Base-by-base conservation (phyloP, 2,329 filamentous ascomycete genomes). In the Sporothrix globosa region DNA sequence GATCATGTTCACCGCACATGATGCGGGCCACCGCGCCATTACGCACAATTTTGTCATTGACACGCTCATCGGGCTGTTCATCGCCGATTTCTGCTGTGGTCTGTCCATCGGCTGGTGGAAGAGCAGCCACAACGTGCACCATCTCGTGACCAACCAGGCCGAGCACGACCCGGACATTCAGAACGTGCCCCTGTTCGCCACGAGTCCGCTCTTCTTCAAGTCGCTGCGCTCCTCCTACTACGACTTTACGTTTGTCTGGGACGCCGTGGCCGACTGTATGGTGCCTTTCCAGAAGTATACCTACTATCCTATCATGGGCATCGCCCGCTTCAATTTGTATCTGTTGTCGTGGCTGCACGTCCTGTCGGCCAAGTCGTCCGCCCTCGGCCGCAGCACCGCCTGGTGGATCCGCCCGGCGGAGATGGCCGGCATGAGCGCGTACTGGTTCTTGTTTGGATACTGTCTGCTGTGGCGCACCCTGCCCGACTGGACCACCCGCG, bases 301-400 rank as follows among this genome's bases (percentile, higher is more conserved):
- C 0, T 92, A 92, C 81, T 92, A 92, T 77, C 87, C 89, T 1
- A 79, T 90, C 75, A 87, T 92, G 81, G 82, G 82, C 72, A 82
- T 92, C 69, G 90, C 88, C 3, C 88, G 90, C 72, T 92, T 92
- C 85, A 92, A 92, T 77, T 84, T 92, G 1, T 92, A 91, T 78
- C 79, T 88, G 21, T 83, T 91, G 13, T 89, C 87, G 4, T 91
- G 88, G 88, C 80, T 85, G 19, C 89, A 91, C 76, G 84, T 92
- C 11, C 78, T 91, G 41, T 84, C 84, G 5, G 81, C 81, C 50
- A 82, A 82, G 76, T 86, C 85, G 0, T 84, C 86, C 0, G 82
- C 81, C 46, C 88, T 89, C 70, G 87, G 86, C 67, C 80, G 77
- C 75, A 82, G 78, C 56, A 85, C 84, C 58, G 89, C 89, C 0